phyloP scores from a whole-genome alignment of 2,329 filamentous ascomycete genomes.

The Clonostachys rosea region DNA sequence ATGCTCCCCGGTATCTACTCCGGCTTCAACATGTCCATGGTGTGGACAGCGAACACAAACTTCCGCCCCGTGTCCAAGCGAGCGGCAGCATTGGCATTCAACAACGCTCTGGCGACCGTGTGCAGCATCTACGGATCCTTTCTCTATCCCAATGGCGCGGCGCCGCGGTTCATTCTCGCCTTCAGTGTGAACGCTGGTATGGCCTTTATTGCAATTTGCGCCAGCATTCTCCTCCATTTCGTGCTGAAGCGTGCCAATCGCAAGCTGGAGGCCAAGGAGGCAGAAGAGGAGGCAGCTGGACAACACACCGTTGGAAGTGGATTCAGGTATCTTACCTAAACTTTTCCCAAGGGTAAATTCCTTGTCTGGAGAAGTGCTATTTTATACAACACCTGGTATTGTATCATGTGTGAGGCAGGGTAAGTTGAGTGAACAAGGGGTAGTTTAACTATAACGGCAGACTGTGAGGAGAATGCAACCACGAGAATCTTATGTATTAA shows the following conservation, averaged over 20 bases:
- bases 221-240: conserved; percentile 8
- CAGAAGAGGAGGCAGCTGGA: too few species aligned
- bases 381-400: too few species aligned
- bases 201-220: conserved; percentile 55
- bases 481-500: too few species aligned
- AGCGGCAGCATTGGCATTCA: conserved; percentile 41
- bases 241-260: conserved; percentile 7
- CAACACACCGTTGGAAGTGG: too few species aligned
- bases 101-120: conserved; percentile 49
- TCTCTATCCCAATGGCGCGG: conserved; percentile 53
- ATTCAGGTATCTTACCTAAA: too few species aligned
- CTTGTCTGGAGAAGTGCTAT: too few species aligned
- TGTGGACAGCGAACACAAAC: conserved; percentile 7
- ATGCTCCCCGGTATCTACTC: conserved; percentile 12
- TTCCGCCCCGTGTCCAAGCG: conserved; percentile 5
- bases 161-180: conserved; percentile 47
- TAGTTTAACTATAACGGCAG: too few species aligned
- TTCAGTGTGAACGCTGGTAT: conserved; percentile 66
- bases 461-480: too few species aligned
- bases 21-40: conserved; percentile 6
- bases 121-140: conserved; percentile 48
- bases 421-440: too few species aligned
- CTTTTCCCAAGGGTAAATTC: too few species aligned
- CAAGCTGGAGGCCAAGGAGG: conserved; percentile 4
- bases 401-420: too few species aligned